Evolutionary conservation across 257 asterid species (phyloP), one percentile per base, ranked within the genome.

Genomic region (Nicotiana sylvestris): DNA sequence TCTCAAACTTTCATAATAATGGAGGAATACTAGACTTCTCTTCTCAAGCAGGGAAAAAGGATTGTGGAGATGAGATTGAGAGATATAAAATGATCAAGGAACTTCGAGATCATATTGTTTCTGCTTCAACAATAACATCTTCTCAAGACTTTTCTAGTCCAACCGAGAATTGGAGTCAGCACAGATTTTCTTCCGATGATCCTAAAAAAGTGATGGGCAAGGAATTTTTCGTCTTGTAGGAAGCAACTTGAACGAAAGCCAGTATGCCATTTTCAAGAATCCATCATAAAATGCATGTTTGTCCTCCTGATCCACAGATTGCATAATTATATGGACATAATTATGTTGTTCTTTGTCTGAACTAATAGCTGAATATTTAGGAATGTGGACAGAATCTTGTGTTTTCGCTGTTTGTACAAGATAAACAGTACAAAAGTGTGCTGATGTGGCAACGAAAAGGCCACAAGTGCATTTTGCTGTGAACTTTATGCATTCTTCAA

Each of bases 11-110:
- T 55, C 83, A 84, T 33, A 89, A 89, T 32, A 83, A 64, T 11
- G 87, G 86, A 39, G 89, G 87, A 51, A 29, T 86, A 55, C 87
- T 88, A 27, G 94, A 91, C 25, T 89, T 90, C 77, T 83, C 91
- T n/a, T 86, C 95, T 3, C 84, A 81, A 15, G 80, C 87, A n/a
- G 90, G 91, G 97, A 87, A 89, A 83, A 90, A 81, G 77, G 93
- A 88, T 27, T 77, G 76, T 4, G 95, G 90, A 57, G 99, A 91
- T 62, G 98, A 95, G 79, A 85, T 89, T 18, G 93, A 93, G 90
- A 90, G 98, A 77, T 93, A 90, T 76, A 92, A 92, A 32, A 91
- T 92, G 95, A 95, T 95, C 64, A 92, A 93, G 83, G 91, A 95
- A 76, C 92, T 95, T 4, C 88, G 98, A 81, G 97, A 93, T 74